Base-by-base conservation (phyloP, 2,329 filamentous ascomycete genomes). In the Arthroderma sp. region DNA sequence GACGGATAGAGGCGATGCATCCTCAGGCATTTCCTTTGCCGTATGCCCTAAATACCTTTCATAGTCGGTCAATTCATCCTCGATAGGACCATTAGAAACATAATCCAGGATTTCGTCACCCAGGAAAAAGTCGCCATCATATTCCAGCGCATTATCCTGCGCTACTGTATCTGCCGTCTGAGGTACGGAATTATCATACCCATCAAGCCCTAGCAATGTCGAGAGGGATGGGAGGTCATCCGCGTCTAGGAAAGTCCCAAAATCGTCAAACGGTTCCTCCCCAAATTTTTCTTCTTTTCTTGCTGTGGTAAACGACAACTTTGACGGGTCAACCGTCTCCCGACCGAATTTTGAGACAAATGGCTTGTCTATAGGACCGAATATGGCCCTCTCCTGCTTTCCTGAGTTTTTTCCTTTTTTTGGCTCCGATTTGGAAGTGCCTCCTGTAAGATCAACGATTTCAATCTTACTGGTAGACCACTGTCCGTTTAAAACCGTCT, bases 151-250 rank as follows among this genome's bases (percentile, higher is more conserved):
- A 22, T 22, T 22, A 22, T 22, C 15, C 15, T 22, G 15, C 15
- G 15, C 3, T 22, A 22, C 15, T 22, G 15, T 22, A 22, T 22
- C 15, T 22, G 15, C 15, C 15, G 15, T 3, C 15, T 22, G 15
- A 22, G 15, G 15, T 22, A 3, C 15, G 2, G 15, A 22, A 22
- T 22, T 22, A 22, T 22, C 15, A 22, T 22, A 22, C 15, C 15
- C 15, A 22, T 22, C 15, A 22, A 29, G 11, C 5, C 34, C 47
- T 10, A 65, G 32, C 8, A 66, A 47, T 8, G 47, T 42, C 27
- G 60, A 60, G 28, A 61, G 58, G 5, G 63, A 63, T 28, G 64
- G 64, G 28, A 70, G 50, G 43, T 67, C 61, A 6, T 59, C 58
- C 34, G 15, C 3, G 15, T 22, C 15, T 22, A 22, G 15, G 15